A percentile compares a stretch with the other conserved stretches of the same genome.
phyloP scores from a whole-genome alignment of 129 eudicot species.

The Erigeron canadensis region DNA sequence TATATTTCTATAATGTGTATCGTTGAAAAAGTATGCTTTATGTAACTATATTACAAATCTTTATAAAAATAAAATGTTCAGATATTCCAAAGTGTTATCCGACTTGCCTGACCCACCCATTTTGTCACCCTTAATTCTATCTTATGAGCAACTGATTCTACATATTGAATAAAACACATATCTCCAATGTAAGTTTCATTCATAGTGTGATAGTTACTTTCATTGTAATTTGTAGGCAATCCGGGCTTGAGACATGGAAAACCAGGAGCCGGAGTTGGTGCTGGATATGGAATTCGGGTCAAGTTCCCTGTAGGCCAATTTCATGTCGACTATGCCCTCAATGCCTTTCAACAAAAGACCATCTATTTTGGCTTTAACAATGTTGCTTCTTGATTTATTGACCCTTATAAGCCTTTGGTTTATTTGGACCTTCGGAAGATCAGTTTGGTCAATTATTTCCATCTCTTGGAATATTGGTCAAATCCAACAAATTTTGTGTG shows the following conservation, averaged over 20 bases:
- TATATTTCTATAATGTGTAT: no score
- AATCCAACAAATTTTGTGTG: constrained; percentile 28
- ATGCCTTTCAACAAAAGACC: constrained; percentile 72
- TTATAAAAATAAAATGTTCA: no score
- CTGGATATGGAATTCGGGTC: constrained; percentile 80
- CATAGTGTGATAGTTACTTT: background rate
- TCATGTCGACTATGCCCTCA: constrained; percentile 82
- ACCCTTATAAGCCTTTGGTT: background rate
- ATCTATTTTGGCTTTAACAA: constrained; percentile 74
- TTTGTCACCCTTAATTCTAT: no score
- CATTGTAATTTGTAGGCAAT: constrained; percentile 49
- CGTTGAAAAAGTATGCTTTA: no score
- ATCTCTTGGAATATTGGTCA: constrained; percentile 16
- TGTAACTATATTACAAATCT: no score
- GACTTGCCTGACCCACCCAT: no score
- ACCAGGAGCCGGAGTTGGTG: constrained; percentile 81
- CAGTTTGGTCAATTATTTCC: background rate
- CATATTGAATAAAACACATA: background rate
- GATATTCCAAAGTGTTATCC: no score
- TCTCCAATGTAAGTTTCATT: background rate
- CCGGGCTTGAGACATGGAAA: constrained; percentile 90
- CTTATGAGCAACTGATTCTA: background rate
- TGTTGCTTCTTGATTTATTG: constrained; percentile 45
- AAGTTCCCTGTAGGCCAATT: constrained; percentile 80
- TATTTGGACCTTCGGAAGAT: background rate